These are phyloP conservation scores for Akebia trifoliata DNA, from an alignment of 164 flowering plant species.

Conservation along the genomic window DNA sequence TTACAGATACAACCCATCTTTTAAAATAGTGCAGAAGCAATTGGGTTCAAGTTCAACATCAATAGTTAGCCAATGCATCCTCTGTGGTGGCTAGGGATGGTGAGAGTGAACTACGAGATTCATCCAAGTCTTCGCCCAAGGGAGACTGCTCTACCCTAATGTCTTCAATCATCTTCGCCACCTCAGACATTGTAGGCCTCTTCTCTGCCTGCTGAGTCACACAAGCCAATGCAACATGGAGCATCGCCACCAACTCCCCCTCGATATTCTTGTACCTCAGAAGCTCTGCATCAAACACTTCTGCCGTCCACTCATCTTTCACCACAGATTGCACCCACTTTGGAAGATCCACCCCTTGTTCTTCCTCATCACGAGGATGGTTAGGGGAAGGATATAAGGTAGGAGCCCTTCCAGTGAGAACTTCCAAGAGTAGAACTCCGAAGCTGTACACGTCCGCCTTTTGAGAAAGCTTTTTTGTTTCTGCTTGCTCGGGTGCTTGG, in stretches of 20 bases:
- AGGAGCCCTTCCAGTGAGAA: conserved; percentile 83
- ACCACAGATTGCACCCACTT: conserved; percentile 90
- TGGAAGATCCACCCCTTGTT: conserved; percentile 55
- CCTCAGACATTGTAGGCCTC: conserved; percentile 82
- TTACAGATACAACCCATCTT: neutral
- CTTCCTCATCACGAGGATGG: conserved; percentile 32
- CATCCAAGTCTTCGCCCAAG: conserved; percentile 80
- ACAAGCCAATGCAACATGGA: conserved; percentile 83
- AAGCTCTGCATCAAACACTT: conserved; percentile 87
- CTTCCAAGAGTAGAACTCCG: conserved; percentile 77
- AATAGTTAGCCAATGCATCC: conserved; percentile 41
- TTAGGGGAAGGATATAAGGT: conserved; percentile 42
- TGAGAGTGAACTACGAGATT: conserved; percentile 68
- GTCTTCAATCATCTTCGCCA: conserved; percentile 83
- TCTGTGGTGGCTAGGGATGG: conserved; percentile 78
- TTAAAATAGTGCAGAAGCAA: neutral
- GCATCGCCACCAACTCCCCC: conserved; percentile 86
- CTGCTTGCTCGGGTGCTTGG: conserved; percentile 84
- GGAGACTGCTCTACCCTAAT: conserved; percentile 93
- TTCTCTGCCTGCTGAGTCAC: conserved; percentile 66
- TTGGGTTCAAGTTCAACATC: too few species aligned
- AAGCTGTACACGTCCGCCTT: conserved; percentile 85
- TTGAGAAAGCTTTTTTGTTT: conserved; percentile 63
- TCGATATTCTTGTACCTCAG: conserved; percentile 91
- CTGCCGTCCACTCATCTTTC: conserved; percentile 95